These are phyloP conservation scores for Pestalotiopsis sp. DNA, from an alignment of 2,329 filamentous ascomycete genomes.

Conservation along the genomic window DNA sequence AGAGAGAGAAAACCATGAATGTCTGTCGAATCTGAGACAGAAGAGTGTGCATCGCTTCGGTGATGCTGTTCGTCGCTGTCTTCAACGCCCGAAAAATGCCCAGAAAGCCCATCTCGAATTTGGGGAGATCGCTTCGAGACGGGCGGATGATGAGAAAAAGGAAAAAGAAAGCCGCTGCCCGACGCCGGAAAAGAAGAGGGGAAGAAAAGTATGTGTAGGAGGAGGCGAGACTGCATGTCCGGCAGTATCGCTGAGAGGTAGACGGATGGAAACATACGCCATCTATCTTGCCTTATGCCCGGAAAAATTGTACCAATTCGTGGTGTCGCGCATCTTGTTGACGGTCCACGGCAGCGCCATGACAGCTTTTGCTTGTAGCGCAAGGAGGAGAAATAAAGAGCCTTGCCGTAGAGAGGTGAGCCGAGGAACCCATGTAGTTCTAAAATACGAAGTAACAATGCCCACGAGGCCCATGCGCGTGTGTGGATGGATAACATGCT, in stretches of 20 bases:
- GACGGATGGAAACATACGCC: too few relatives aligned
- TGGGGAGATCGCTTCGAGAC: background rate
- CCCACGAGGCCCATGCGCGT: background rate
- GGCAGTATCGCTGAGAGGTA: background rate
- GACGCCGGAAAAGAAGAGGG: background rate
- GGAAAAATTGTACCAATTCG: background rate
- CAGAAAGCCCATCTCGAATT: background rate
- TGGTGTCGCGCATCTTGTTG: background rate
- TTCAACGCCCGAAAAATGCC: background rate
- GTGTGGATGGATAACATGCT: background rate
- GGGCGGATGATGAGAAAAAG: background rate
- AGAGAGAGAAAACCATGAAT: background rate
- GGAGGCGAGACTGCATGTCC: background rate
- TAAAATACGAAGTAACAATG: conserved; percentile 1
- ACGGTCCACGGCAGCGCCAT: background rate
- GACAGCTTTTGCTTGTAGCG: background rate
- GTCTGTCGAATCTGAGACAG: too few relatives aligned
- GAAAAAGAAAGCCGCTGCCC: background rate
- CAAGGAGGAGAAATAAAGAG: background rate
- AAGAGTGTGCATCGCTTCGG: background rate
- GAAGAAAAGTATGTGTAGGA: background rate
- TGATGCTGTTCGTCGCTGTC: background rate
- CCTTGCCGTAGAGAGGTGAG: background rate
- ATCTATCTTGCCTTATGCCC: background rate
- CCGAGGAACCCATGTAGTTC: conserved; percentile 1